Conservation (phyloP, 768 basidiomycete species). For the Ramaria rubella region DNA sequence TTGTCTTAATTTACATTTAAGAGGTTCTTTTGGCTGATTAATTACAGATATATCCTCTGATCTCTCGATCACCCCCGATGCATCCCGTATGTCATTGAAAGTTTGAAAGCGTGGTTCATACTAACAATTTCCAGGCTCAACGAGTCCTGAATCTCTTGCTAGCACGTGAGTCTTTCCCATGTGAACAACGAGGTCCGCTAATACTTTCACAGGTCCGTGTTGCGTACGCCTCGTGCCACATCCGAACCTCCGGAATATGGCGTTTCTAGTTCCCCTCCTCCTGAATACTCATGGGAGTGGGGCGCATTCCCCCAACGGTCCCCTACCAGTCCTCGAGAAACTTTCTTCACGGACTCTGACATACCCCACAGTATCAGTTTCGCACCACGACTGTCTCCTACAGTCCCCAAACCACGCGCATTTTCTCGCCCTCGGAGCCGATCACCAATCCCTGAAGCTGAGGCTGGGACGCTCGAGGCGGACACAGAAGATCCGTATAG, state of each 20-base stretch:
- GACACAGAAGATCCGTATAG: conserved; percentile 53
- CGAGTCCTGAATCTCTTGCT: conserved; percentile 7
- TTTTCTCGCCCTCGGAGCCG: background rate
- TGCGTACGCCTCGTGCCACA: conserved; percentile 10
- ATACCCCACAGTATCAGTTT: conserved; percentile 50
- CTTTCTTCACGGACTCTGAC: conserved; percentile 32
- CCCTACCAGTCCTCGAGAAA: conserved; percentile 48
- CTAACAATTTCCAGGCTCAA: conserved; percentile 1
- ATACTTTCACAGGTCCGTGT: background rate
- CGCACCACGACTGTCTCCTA: conserved; percentile 41
- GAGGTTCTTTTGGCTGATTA: background rate
- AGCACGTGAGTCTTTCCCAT: background rate
- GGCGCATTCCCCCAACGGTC: conserved; percentile 82
- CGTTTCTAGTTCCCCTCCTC: conserved; percentile 15
- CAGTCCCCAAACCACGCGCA: background rate
- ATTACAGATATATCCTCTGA: background rate
- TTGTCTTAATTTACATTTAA: background rate
- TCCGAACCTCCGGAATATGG: conserved; percentile 16
- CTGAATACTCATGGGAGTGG: conserved; percentile 92
- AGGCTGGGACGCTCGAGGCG: conserved; percentile 49
- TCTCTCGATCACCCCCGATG: background rate
- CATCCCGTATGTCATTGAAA: conserved; percentile 8
- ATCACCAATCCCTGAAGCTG: conserved; percentile 8
- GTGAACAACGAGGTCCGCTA: background rate
- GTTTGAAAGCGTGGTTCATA: background rate